Conservation (phyloP, 306 rosid genomes). For the Prunus salicina region DNA sequence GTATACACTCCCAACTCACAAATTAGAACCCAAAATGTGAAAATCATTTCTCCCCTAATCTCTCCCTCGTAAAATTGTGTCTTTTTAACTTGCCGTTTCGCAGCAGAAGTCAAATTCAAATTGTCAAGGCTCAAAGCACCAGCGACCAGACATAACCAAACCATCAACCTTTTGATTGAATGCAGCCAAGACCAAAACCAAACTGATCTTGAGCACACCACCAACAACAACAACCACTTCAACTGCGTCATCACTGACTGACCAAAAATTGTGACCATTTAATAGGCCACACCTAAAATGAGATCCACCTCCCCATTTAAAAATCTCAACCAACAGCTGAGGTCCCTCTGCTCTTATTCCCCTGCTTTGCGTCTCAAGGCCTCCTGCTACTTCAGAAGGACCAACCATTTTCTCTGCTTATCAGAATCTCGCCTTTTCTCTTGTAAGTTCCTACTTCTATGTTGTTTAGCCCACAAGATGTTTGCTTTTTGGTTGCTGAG, state of each 20-base stretch:
- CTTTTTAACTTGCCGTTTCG: background rate
- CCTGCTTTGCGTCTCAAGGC: conserved; percentile 2
- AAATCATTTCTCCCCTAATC: background rate
- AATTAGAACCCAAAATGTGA: background rate
- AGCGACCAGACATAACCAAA: too few species aligned
- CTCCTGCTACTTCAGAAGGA: background rate
- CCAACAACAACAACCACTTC: background rate
- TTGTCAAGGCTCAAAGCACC: background rate
- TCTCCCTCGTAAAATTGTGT: background rate
- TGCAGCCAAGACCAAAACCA: background rate
- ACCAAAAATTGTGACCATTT: background rate
- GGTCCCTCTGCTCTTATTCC: conserved; percentile 10
- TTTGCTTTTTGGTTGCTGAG: background rate
- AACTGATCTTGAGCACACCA: background rate
- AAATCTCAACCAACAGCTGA: conserved; percentile 25
- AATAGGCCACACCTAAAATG: conserved; percentile 18
- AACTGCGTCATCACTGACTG: background rate
- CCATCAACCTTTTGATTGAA: too few species aligned
- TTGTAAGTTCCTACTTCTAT: conserved; percentile 35
- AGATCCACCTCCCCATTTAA: conserved; percentile 23
- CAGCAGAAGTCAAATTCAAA: background rate
- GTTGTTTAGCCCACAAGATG: background rate
- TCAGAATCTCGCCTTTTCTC: conserved; percentile 30
- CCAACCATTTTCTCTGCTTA: conserved; percentile 4
- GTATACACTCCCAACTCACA: background rate